Evolutionary conservation across 2,329 filamentous ascomycete species (phyloP), one percentile per base, ranked within the genome.

Genomic region (Annulohypoxylon truncatum): DNA sequence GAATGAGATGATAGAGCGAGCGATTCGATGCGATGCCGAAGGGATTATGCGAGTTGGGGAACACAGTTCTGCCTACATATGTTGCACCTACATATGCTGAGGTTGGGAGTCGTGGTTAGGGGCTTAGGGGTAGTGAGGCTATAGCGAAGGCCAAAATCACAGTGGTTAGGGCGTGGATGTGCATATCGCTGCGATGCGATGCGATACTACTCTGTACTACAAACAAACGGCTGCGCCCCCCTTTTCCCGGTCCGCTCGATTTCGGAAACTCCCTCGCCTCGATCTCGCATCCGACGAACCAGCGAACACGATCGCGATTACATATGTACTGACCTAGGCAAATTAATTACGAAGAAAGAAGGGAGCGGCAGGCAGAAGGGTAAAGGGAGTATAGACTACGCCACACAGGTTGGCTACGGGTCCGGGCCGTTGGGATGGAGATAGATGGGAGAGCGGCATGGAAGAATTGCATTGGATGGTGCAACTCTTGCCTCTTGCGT

Each of bases 1-100:
- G 81, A 56, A 82, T 81, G 79, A 76, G 82, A 74, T 83, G 76
- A 80, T 40, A 26, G 22, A n/a, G n/a, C n/a, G n/a, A 38, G n/a
- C 5, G 6, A 38, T 35, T 4, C 46, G 24, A 31, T 20, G 38
- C 18, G 15, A 47, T n/a, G n/a, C n/a, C n/a, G n/a, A n/a, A n/a
- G n/a, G n/a, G n/a, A n/a, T n/a, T n/a, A n/a, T n/a, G n/a, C n/a
- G n/a, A n/a, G n/a, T n/a, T n/a, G n/a, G n/a, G n/a, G n/a, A 66
- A 33, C 42, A 60, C 42, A n/a, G 40, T 24, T 58, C 33, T 58
- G 26, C 42, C 31, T 38, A n/a, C n/a, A n/a, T n/a, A n/a, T n/a
- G n/a, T n/a, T n/a, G n/a, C n/a, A n/a, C n/a, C n/a, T n/a, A n/a
- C n/a, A n/a, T n/a, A 46, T 15, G 26, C 54, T 35, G 35, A 29